These are phyloP conservation scores for Inga laurina DNA, from an alignment of 306 rosid genomes.

Conservation along the genomic window DNA sequence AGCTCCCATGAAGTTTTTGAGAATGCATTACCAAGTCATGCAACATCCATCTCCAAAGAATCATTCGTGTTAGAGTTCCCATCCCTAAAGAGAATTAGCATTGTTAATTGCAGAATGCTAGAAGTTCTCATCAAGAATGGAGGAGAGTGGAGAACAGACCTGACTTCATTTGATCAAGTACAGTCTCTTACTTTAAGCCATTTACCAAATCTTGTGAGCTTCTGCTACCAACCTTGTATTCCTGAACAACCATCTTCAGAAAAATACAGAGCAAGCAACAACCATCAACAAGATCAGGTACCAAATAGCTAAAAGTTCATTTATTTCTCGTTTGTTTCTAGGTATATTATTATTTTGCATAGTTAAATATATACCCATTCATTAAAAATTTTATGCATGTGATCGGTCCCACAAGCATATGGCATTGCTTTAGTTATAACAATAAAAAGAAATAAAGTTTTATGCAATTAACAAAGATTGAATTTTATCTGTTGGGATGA, in stretches of 20 bases:
- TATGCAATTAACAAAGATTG: background rate
- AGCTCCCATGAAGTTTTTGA: background rate
- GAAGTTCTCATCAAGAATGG: slow-evolving; percentile 2
- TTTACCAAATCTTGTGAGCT: slow-evolving; percentile 29
- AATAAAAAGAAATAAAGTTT: background rate
- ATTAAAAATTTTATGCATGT: background rate
- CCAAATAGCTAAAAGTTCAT: background rate
- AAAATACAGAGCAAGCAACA: background rate
- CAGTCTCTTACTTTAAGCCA: slow-evolving; percentile 26
- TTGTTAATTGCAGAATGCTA: slow-evolving; percentile 11
- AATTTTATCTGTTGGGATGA: too few relatives aligned
- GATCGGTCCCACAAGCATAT: background rate
- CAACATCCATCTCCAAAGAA: background rate
- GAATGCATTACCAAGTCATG: background rate
- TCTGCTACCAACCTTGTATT: background rate
- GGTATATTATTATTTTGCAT: background rate
- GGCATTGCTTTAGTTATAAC: background rate
- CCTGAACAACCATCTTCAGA: background rate
- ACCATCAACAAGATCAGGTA: slow-evolving; percentile 5
- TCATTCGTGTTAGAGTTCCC: slow-evolving; percentile 23
- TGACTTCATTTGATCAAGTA: slow-evolving; percentile 17
- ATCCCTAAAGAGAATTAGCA: slow-evolving; percentile 14
- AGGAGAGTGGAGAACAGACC: background rate
- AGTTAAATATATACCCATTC: background rate
- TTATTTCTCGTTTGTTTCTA: background rate